Evolutionary conservation across 805 yeast species (phyloP).

Genomic region (Suhomyces kilbournensis): DNA sequence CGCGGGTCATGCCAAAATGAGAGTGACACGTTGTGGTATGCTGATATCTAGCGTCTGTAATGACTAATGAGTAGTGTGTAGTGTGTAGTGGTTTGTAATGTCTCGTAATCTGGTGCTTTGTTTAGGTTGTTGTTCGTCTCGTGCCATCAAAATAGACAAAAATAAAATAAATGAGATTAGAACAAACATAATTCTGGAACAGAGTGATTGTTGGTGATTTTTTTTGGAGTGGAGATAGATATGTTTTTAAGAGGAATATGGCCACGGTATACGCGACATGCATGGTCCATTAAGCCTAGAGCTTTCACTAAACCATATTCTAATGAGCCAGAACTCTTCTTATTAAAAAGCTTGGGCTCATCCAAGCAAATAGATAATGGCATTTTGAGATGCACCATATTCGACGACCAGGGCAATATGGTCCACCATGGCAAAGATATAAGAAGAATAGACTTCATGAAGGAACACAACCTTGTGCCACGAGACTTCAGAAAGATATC

Average conservation of each 20-base stretch:
- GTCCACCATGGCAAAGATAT: conserved; percentile 45
- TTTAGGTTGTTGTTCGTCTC: background rate
- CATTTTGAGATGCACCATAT: conserved; percentile 47
- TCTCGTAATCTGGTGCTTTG: background rate
- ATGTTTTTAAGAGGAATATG: background rate
- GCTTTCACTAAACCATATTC: background rate
- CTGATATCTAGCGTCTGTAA: no score
- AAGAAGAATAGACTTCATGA: conserved; percentile 41
- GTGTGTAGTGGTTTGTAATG: background rate
- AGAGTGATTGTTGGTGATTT: background rate
- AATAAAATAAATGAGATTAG: background rate
- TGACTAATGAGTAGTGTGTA: no score
- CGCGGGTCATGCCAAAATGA: conserved; percentile 3
- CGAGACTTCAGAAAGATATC: conserved; percentile 60
- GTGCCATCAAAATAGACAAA: background rate
- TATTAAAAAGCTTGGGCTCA: conserved; percentile 19
- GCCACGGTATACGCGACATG: background rate
- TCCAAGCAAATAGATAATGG: conserved; percentile 25
- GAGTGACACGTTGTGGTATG: no score
- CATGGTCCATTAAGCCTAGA: background rate
- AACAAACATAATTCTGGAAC: background rate
- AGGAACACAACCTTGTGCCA: conserved; percentile 45
- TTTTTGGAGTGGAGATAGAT: background rate
- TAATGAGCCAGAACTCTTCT: conserved; percentile 14
- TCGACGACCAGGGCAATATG: conserved; percentile 44